phyloP scores from a whole-genome alignment of 345 rosid genomes.

The Tarenaya hassleriana region DNA sequence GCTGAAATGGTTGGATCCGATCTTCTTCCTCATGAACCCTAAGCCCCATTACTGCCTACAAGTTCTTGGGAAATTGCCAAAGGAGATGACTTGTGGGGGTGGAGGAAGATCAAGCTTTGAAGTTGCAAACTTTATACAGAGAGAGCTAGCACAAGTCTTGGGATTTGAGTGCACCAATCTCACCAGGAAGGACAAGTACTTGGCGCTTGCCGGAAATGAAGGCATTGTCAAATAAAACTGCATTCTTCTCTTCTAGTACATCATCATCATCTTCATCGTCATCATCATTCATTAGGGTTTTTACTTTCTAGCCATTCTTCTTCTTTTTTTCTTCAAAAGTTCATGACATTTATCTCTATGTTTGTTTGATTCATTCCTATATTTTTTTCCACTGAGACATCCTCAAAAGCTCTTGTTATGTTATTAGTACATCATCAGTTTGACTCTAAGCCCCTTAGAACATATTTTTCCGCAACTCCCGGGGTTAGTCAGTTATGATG shows the following conservation, averaged over 20 bases:
- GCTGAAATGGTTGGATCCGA: slow-evolving; percentile 77
- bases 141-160: slow-evolving; percentile 61
- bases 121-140: slow-evolving; percentile 73
- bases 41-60: slow-evolving; percentile 50
- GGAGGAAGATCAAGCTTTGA: slow-evolving; percentile 66
- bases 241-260: too few relatives aligned
- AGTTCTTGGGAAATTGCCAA: slow-evolving; percentile 46
- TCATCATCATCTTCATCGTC: too few relatives aligned
- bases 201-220: slow-evolving; percentile 83
- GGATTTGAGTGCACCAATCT: slow-evolving; percentile 86
- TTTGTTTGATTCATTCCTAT: too few relatives aligned
- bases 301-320: background rate
- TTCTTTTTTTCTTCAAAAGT: too few relatives aligned
- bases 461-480: too few relatives aligned
- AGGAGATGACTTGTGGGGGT: slow-evolving; percentile 44
- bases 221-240: slow-evolving; percentile 45
- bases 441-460: too few relatives aligned
- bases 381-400: too few relatives aligned
- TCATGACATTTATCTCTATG: too few relatives aligned
- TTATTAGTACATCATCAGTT: too few relatives aligned
- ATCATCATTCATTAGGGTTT: slow-evolving; percentile 5
- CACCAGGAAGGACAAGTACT: slow-evolving; percentile 80
- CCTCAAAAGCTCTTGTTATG: too few relatives aligned
- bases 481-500: too few relatives aligned
- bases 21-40: slow-evolving; percentile 88